Evolutionary conservation across 78 protist species (phyloP), one percentile per base, ranked within the genome.

Genomic region (Capsaspora owczarzaki): DNA sequence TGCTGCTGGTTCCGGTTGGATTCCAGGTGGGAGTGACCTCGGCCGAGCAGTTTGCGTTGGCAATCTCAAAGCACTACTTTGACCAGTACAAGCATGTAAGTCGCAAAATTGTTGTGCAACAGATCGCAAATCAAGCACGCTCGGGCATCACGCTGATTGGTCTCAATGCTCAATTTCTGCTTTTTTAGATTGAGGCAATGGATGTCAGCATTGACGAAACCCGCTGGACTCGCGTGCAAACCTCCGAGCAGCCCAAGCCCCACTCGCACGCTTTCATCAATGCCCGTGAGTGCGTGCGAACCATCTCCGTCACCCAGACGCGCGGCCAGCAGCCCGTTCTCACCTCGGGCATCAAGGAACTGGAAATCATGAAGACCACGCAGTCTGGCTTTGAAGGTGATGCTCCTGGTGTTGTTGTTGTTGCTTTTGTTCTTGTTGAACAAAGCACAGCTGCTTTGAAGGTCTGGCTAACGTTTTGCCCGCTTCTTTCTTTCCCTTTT

Each of bases 301-400:
- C 79, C 37, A 75, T 56, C 33, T 22, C 33, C 33, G 84, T 82
- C 0, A 33, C 22, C 8, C 41, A 61, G 31, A 44, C 27, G 43
- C 8, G 12, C 42, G 43, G 72, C 40, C 20, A 31, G 35, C n/a
- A 35, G 5, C 22, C 33, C 6, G 43, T 35, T 63, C 80, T 87
- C 0, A 40, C 40, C 29, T 40, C 79, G 27, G 90, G 90, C 70
- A 78, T 87, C 27, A 82, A 82, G 51, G 86, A 82, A 31, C 42
- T 87, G 27, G 43, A 74, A 22, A 79, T 87, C 42, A 74, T 87
- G 86, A 87, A 87, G 83, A 87, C 90, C 22, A 87, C 90, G 16
- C 83, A 77, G 47, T 74, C 82, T 23, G 90, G 90, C 37, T 87
- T 87, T 70, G 90, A 87, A 61, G 82, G 83, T 56, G 20, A 25